Evolutionary conservation across 2,329 filamentous ascomycete species (phyloP).

Genomic region (Monilinia laxa): DNA sequence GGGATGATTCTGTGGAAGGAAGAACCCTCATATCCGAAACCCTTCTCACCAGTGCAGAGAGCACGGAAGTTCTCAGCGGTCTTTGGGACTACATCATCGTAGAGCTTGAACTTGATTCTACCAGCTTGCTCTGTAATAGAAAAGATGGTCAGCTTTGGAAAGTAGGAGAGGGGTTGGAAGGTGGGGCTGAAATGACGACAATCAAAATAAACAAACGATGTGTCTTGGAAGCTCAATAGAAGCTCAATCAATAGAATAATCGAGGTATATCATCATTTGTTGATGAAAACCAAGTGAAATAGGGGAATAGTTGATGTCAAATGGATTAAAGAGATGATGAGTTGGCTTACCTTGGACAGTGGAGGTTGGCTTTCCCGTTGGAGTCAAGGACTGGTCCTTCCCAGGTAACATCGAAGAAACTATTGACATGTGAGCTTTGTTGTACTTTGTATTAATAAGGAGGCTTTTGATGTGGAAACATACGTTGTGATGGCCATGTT

Average conservation of each 20-base stretch:
- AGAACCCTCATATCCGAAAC: slow-evolving; percentile 79
- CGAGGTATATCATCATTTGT: no score
- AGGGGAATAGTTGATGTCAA: slow-evolving; percentile 13
- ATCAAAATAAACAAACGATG: slow-evolving; percentile 27
- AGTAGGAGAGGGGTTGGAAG: slow-evolving; percentile 20
- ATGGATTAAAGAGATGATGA: slow-evolving; percentile 17
- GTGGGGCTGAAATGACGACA: slow-evolving; percentile 28
- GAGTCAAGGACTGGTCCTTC: slow-evolving; percentile 68
- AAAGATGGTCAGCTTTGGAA: slow-evolving; percentile 32
- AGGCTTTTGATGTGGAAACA: slow-evolving; percentile 41
- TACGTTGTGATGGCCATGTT: slow-evolving; percentile 75
- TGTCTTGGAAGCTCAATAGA: slow-evolving; percentile 22
- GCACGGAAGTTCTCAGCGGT: slow-evolving; percentile 95
- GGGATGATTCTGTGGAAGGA: slow-evolving; percentile 92
- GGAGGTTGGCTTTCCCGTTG: slow-evolving; percentile 54
- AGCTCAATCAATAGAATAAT: slow-evolving; percentile 13
- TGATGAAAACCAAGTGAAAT: neutral
- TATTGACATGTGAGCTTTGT: slow-evolving; percentile 39
- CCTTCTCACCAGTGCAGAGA: slow-evolving; percentile 81
- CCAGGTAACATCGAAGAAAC: slow-evolving; percentile 73
- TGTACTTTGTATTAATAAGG: neutral
- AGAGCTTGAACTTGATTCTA: slow-evolving; percentile 86
- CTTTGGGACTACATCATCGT: slow-evolving; percentile 77
- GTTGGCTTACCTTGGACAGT: slow-evolving; percentile 58
- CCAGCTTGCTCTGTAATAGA: slow-evolving; percentile 58